These are phyloP conservation scores for Candida arabinofermentans DNA, from an alignment of 805 yeast species.

Conservation along the genomic window DNA sequence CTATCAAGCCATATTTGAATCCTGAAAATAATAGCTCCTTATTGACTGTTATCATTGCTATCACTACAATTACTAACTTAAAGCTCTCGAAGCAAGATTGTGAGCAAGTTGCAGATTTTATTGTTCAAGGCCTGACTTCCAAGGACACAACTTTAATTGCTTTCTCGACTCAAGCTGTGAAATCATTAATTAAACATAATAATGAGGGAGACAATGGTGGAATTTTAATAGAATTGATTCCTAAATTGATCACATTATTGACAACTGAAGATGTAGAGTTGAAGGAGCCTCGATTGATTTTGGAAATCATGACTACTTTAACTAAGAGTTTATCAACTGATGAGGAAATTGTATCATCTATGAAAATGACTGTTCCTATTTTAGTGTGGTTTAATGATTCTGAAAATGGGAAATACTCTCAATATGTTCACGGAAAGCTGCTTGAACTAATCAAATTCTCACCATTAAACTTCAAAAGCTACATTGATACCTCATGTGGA, in stretches of 20 bases:
- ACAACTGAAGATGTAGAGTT: constrained; percentile 10
- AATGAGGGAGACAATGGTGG: constrained; percentile 29
- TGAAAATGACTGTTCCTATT: constrained; percentile 29
- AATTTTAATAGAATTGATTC: constrained; percentile 43
- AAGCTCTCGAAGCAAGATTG: constrained; percentile 34
- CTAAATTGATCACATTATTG: constrained; percentile 35
- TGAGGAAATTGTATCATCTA: constrained; percentile 26
- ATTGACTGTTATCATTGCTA: constrained; percentile 40
- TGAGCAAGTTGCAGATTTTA: constrained; percentile 29
- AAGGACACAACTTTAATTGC: constrained; percentile 31
- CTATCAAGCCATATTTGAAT: constrained; percentile 30
- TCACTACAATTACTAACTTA: constrained; percentile 37
- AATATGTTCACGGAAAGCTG: constrained; percentile 44
- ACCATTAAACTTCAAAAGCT: constrained; percentile 45
- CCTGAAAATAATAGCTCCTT: constrained; percentile 33
- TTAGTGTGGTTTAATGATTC: constrained; percentile 29
- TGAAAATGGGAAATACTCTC: constrained; percentile 17
- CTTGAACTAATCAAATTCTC: constrained; percentile 42
- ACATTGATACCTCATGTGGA: constrained; percentile 36
- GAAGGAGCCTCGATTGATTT: constrained; percentile 35
- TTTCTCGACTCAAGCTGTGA: constrained; percentile 58
- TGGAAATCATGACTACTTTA: constrained; percentile 49
- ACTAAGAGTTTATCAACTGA: constrained; percentile 34
- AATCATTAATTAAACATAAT: constrained; percentile 42
- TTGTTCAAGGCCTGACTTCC: constrained; percentile 34